Conservation (phyloP, 2,329 filamentous ascomycete genomes). For the Penicillium sp. region DNA sequence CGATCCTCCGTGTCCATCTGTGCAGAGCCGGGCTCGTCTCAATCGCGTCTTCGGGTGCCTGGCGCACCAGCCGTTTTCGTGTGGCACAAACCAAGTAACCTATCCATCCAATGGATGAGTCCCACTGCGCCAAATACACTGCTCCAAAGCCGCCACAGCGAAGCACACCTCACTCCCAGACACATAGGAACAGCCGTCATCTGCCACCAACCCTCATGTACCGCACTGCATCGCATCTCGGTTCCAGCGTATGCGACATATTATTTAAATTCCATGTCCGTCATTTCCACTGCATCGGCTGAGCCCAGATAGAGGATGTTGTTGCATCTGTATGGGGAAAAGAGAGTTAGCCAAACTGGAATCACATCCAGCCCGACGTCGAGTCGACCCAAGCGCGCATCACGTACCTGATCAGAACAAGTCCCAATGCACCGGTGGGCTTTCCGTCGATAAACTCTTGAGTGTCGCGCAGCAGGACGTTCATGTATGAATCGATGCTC, state of each 20-base stretch:
- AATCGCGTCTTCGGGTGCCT: neutral
- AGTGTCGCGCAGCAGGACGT: constrained; percentile 85
- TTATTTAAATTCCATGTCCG: constrained; percentile 39
- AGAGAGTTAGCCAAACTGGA: constrained; percentile 2
- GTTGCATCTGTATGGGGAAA: constrained; percentile 64
- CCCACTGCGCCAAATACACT: neutral
- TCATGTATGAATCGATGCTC: constrained; percentile 98
- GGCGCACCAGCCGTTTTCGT: neutral
- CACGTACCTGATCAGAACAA: constrained; percentile 82
- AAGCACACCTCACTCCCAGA: neutral
- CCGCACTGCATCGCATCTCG: neutral
- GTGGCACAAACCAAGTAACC: neutral
- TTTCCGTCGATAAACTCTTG: constrained; percentile 91
- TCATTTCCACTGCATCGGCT: constrained; percentile 51
- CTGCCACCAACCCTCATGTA: neutral
- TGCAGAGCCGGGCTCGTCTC: neutral
- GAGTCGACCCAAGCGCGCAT: neutral
- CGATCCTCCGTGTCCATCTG: neutral
- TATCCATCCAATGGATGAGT: neutral
- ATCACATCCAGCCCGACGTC: neutral
- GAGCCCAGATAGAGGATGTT: constrained; percentile 91
- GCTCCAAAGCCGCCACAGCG: neutral
- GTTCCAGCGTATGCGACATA: neutral
- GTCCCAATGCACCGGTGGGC: constrained; percentile 77
- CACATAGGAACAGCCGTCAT: neutral